A percentile compares a stretch with the other conserved stretches of the same genome.
These are phyloP conservation scores for Hagleromyces aurorensis DNA, from an alignment of 805 yeast species.

Conservation along the genomic window DNA sequence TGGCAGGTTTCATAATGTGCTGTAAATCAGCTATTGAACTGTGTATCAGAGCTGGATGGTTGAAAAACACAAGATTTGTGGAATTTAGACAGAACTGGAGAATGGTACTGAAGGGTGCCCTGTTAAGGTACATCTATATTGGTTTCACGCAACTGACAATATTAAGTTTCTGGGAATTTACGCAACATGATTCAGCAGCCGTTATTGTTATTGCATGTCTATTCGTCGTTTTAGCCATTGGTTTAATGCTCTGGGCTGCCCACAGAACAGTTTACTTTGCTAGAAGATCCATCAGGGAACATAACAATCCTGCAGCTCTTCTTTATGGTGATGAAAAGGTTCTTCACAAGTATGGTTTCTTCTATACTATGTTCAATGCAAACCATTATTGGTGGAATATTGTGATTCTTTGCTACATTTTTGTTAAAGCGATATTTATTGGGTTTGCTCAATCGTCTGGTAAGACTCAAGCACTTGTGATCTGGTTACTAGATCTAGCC, in stretches of 20 bases:
- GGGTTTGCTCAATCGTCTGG: constrained; percentile 77
- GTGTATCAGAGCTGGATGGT: constrained; percentile 40
- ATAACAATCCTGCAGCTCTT: constrained; percentile 79
- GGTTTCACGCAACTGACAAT: constrained; percentile 79
- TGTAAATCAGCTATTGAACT: constrained; percentile 46
- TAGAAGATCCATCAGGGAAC: constrained; percentile 44
- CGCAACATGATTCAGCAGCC: constrained; percentile 76
- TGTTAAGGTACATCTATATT: constrained; percentile 70
- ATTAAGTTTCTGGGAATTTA: constrained; percentile 83
- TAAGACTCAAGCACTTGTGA: constrained; percentile 67
- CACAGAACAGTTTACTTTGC: constrained; percentile 62
- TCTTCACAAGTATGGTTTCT: constrained; percentile 75
- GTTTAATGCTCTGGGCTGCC: constrained; percentile 56
- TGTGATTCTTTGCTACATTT: constrained; percentile 50
- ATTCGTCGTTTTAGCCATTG: constrained; percentile 53
- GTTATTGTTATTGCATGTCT: constrained; percentile 74
- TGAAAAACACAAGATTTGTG: constrained; percentile 39
- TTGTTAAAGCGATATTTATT: constrained; percentile 64
- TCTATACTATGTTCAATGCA: constrained; percentile 85
- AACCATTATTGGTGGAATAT: constrained; percentile 76
- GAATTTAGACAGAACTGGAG: constrained; percentile 51
- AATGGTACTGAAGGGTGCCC: constrained; percentile 62
- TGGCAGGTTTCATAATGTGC: constrained; percentile 52
- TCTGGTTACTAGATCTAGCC: constrained; percentile 68
- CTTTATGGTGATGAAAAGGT: constrained; percentile 70